Evolutionary conservation across 176 grass and related monocot genomes (phyloP).

Genomic region (Secale cereale): DNA sequence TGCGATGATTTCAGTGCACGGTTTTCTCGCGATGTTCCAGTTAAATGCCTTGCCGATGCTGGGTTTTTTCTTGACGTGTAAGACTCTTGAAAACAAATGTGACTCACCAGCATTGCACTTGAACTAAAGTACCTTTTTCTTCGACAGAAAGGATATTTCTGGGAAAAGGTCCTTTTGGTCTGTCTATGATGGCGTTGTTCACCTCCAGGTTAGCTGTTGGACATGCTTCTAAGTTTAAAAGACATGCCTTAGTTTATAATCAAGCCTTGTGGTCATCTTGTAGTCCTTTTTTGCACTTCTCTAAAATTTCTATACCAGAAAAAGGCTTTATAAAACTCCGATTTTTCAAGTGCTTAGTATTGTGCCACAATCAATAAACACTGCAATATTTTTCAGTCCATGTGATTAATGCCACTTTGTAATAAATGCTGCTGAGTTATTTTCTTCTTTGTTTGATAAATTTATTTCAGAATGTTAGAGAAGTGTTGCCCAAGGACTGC

Average conservation of each 20-base stretch:
- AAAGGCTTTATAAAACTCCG: too few species aligned
- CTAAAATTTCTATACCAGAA: too few species aligned
- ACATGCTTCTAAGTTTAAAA: not conserved
- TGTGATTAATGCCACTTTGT: not conserved
- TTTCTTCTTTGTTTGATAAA: too few species aligned
- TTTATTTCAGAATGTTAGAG: slow-evolving; percentile 43
- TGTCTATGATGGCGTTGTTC: slow-evolving; percentile 42
- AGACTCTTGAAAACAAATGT: slow-evolving; percentile 10
- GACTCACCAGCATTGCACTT: too few species aligned
- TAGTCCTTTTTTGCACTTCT: too few species aligned
- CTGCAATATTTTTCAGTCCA: not conserved
- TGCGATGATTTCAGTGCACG: slow-evolving; percentile 60
- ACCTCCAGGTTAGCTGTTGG: slow-evolving; percentile 53
- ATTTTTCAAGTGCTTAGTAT: not conserved
- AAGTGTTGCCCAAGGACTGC: slow-evolving; percentile 47
- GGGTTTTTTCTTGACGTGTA: slow-evolving; percentile 79
- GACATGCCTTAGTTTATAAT: not conserved
- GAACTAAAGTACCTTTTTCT: not conserved
- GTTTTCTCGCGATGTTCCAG: slow-evolving; percentile 32
- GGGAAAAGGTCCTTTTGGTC: slow-evolving; percentile 48
- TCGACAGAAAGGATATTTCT: slow-evolving; percentile 60
- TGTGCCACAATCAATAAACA: not conserved
- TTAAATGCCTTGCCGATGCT: slow-evolving; percentile 83
- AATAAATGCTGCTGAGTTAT: not conserved
- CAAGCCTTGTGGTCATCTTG: too few species aligned